Conservation (phyloP, 495 filamentous ascomycete genomes). For the Pyronema domesticum region DNA sequence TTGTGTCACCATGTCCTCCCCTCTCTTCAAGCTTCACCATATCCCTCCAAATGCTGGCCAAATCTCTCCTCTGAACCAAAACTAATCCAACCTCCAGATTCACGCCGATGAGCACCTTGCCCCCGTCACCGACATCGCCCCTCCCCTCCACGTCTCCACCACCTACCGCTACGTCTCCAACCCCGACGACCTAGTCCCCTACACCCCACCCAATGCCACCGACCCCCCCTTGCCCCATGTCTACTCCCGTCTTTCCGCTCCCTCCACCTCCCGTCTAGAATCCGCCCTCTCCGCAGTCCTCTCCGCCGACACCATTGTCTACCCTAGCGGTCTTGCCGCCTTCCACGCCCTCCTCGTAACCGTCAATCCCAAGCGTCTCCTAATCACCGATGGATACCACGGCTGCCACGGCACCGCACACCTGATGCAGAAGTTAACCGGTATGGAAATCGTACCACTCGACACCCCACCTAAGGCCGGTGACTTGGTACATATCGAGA, state of each 20-base stretch:
- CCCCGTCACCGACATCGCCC: conserved; percentile 56
- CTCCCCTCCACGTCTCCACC: conserved; percentile 70
- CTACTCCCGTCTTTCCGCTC: conserved; percentile 62
- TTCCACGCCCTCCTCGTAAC: conserved; percentile 67
- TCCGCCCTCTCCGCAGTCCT: conserved; percentile 55
- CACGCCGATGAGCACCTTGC: conserved; percentile 74
- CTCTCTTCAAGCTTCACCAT: too few species aligned
- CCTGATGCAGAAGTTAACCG: conserved; percentile 51
- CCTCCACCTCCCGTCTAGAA: conserved; percentile 72
- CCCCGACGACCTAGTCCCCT: conserved; percentile 37
- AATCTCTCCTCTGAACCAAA: too few species aligned
- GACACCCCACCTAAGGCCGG: conserved; percentile 43
- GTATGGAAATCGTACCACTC: conserved; percentile 46
- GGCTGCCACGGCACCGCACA: conserved; percentile 72
- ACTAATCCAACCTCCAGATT: conserved; percentile 35
- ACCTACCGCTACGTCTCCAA: conserved; percentile 66
- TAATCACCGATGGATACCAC: conserved; percentile 75
- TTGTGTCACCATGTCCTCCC: too few species aligned
- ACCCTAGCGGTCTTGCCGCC: conserved; percentile 69
- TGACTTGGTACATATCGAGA: conserved; percentile 82
- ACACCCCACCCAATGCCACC: neutral
- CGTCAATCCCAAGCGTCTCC: conserved; percentile 58
- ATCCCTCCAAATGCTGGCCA: too few species aligned
- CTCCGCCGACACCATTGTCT: conserved; percentile 49
- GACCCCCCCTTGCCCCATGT: conserved; percentile 30